Percentiles rank a stretch among this genome's conserved stretches.
Conservation (phyloP, 2,329 filamentous ascomycete genomes). For the Lasiodiplodia gonubiensis region DNA sequence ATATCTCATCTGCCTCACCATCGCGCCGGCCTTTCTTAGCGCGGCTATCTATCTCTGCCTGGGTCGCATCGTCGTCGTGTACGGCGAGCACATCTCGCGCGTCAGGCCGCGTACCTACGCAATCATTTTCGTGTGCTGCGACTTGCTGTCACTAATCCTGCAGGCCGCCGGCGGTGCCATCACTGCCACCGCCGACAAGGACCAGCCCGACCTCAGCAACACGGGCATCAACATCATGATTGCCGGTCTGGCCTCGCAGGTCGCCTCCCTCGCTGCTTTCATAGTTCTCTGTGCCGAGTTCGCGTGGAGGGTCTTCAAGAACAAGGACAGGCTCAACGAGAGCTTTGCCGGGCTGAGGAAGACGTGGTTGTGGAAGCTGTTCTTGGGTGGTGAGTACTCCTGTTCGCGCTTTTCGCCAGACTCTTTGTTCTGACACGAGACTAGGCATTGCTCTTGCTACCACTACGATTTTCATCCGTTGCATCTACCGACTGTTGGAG, state of each 20-base stretch:
- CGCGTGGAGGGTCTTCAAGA: conserved; percentile 29
- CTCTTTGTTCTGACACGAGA: no score
- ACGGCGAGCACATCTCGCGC: conserved; percentile 50
- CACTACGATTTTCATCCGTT: conserved; percentile 54
- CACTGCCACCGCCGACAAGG: conserved; percentile 56
- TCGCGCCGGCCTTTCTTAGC: conserved; percentile 62
- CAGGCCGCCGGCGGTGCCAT: conserved; percentile 65
- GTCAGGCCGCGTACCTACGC: conserved; percentile 55
- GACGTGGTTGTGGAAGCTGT: conserved; percentile 11
- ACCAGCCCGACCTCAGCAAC: conserved; percentile 46
- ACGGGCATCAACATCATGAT: conserved; percentile 62
- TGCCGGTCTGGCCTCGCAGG: conserved; percentile 63
- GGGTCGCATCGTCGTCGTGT: conserved; percentile 62
- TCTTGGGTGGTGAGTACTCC: conserved; percentile 4
- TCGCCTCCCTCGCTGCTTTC: conserved; percentile 59
- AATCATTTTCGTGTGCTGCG: conserved; percentile 65
- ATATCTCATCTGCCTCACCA: conserved; percentile 63
- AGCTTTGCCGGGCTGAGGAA: neutral
- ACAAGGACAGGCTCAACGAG: neutral
- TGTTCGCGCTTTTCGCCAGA: neutral
- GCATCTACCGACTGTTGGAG: conserved; percentile 57
- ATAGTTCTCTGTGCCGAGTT: conserved; percentile 49
- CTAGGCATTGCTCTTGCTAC: conserved; percentile 49
- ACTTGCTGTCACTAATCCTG: conserved; percentile 63
- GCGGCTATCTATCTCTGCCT: conserved; percentile 63